These are phyloP conservation scores for Penicillium steckii DNA, from an alignment of 495 filamentous ascomycete genomes.

Conservation along the genomic window DNA sequence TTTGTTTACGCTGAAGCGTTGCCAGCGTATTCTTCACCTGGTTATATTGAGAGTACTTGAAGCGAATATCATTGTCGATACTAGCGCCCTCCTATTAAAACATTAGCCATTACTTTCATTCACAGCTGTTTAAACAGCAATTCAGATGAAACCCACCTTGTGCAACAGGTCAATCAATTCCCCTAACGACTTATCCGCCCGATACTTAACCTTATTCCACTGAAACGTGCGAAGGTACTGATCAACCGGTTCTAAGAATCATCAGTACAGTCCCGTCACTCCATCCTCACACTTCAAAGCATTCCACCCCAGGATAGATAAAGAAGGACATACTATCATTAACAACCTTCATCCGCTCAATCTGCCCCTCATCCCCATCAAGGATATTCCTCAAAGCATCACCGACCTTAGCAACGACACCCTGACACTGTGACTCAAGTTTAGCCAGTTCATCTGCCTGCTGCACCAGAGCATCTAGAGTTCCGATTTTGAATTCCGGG, in stretches of 20 bases:
- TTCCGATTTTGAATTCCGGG: conserved; percentile 96
- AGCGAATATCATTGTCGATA: conserved; percentile 91
- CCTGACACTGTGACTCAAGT: conserved; percentile 75
- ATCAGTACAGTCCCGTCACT: conserved; percentile 6
- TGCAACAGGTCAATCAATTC: conserved; percentile 84
- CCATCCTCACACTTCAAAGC: neutral
- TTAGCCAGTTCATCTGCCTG: conserved; percentile 95
- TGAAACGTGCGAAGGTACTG: conserved; percentile 85
- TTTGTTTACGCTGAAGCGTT: conserved; percentile 80
- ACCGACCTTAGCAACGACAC: conserved; percentile 81
- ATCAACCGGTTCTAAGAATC: conserved; percentile 77
- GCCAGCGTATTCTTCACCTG: conserved; percentile 78
- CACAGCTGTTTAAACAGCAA: too few relatives aligned
- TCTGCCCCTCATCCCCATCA: conserved; percentile 78
- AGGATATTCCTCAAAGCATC: conserved; percentile 80
- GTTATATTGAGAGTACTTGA: conserved; percentile 91
- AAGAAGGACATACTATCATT: conserved; percentile 75
- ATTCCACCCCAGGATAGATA: neutral
- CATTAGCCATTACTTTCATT: too few relatives aligned
- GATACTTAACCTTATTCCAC: conserved; percentile 97
- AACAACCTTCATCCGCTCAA: conserved; percentile 84
- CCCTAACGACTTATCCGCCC: conserved; percentile 81
- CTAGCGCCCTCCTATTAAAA: conserved; percentile 68
- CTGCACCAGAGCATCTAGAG: conserved; percentile 91
- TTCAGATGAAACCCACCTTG: too few relatives aligned